phyloP scores from a whole-genome alignment of 139 green algal genomes.

The Coelastrella sp. region DNA sequence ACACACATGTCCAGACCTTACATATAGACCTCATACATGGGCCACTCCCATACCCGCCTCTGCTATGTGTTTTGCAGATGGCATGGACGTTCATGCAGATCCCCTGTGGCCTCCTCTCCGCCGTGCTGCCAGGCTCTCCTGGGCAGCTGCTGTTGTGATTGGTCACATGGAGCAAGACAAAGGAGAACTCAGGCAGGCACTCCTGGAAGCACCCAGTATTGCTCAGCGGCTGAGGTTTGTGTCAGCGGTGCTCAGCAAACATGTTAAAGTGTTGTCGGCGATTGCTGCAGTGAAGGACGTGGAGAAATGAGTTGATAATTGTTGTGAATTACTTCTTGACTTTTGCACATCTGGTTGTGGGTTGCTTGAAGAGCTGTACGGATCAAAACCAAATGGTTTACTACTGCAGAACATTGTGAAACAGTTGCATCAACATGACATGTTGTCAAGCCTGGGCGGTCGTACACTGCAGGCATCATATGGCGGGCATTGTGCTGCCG shows the following conservation, averaged over 20 bases:
- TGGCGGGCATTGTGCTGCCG: no score
- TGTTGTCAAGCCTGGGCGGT: no score
- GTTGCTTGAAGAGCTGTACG: no score
- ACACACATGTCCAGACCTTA: no score
- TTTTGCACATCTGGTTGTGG: no score
- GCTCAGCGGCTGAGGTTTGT: constrained; percentile 49
- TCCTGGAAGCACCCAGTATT: constrained; percentile 55
- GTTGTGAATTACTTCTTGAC: no score
- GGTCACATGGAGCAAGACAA: constrained; percentile 18
- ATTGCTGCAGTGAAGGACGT: constrained; percentile 55
- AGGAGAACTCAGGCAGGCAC: constrained; percentile 49
- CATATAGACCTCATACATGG: no score
- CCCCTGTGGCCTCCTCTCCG: constrained; percentile 46
- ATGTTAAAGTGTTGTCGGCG: constrained; percentile 48
- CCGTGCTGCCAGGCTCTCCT: constrained; percentile 41
- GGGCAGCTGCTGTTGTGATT: constrained; percentile 26
- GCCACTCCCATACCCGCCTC: background rate
- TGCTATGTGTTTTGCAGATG: constrained; percentile 18
- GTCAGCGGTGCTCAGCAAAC: constrained; percentile 50
- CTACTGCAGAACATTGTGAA: no score
- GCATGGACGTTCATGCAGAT: constrained; percentile 51
- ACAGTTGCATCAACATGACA: no score
- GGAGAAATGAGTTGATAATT: background rate
- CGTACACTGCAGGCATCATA: no score
- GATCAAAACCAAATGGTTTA: no score